A percentile compares a stretch with the other conserved stretches of the same genome.
Conservation (phyloP, 78 protist species). For the Protostelium mycophagum region DNA sequence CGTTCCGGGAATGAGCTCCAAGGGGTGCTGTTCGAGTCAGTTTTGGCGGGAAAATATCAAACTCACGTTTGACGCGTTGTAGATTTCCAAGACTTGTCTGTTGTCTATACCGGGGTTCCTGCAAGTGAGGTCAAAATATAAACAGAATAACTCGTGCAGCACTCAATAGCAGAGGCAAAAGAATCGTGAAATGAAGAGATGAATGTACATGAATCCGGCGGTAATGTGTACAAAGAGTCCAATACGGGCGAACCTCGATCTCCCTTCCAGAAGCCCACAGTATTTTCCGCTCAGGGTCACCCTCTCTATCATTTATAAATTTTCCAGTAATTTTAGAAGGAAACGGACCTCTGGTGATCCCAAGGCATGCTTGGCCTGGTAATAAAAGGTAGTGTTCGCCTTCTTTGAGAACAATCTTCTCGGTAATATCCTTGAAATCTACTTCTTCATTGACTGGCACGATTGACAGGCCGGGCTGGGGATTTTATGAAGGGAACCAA, state of each 20-base stretch:
- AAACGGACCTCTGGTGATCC: conserved; percentile 55
- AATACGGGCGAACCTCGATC: conserved; percentile 78
- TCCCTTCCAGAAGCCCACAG: conserved; percentile 78
- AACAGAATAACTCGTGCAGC: too few relatives aligned
- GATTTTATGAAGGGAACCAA: neutral
- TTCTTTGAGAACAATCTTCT: conserved; percentile 20
- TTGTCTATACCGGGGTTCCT: conserved; percentile 72
- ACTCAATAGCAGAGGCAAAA: too few relatives aligned
- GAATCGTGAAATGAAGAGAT: neutral
- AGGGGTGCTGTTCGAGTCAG: conserved; percentile 25
- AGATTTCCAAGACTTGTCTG: conserved; percentile 80
- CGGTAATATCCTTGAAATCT: conserved; percentile 71
- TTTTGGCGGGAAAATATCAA: neutral
- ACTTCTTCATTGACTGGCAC: conserved; percentile 35
- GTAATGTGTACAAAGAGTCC: conserved; percentile 78
- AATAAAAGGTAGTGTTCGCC: conserved; percentile 54
- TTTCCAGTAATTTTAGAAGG: too few relatives aligned
- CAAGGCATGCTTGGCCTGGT: conserved; percentile 66
- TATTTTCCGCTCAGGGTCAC: conserved; percentile 44
- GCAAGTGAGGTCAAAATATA: neutral
- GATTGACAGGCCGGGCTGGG: neutral
- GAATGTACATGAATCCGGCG: conserved; percentile 65
- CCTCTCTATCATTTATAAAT: conserved; percentile 29
- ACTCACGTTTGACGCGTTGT: conserved; percentile 69
- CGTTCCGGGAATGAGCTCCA: conserved; percentile 66